Base-by-base conservation (phyloP, 805 yeast genomes). In the Debaryomyces maramus region DNA sequence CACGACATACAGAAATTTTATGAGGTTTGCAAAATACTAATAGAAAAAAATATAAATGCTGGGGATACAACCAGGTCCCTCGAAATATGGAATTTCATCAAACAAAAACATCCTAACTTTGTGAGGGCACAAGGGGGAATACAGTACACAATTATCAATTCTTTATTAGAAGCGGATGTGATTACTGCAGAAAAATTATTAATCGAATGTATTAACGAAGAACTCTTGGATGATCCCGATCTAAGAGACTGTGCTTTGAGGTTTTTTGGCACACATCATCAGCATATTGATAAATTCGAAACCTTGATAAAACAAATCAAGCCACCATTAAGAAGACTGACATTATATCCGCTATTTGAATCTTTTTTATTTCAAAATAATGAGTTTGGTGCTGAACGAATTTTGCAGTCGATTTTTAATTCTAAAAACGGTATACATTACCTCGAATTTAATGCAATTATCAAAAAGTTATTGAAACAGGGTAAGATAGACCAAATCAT, bases 271-370 rank as follows among this genome's bases (percentile, higher is more conserved):
- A 39, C 38, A 5, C 6, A 43, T 47, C 11, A 36, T 44, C 15
- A 39, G 9, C 11, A 39, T 13, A n/a, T 15, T 2, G 24, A 32
- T 2, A 32, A 48, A 33, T 55, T 57, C 36, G 53, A 55, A n/a
- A 22, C 17, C 10, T 47, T 62, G 17, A 43, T 61, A 5, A 47
- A 51, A 21, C 35, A 41, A 22, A 44, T 65, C 13, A 42, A 36
- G n/a, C 54, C 65, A 4, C 71, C 70, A 6, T 44, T 67, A n/a
- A 46, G 51, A 20, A 45, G 71, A 17, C 57, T 56, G 50, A 56
- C 69, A 2, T 45, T 68, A 5, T 56, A 69, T 4, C 58, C 57
- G 44, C 48, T 70, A 21, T 60, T 68, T 34, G 45, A 51, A 14
- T 49, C 60, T 5, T 66, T 67, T 34, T 40, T 63, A 26, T 19